Evolutionary conservation across 257 asterid species (phyloP), one percentile per base, ranked within the genome.

Genomic region (Plectranthus barbatus): DNA sequence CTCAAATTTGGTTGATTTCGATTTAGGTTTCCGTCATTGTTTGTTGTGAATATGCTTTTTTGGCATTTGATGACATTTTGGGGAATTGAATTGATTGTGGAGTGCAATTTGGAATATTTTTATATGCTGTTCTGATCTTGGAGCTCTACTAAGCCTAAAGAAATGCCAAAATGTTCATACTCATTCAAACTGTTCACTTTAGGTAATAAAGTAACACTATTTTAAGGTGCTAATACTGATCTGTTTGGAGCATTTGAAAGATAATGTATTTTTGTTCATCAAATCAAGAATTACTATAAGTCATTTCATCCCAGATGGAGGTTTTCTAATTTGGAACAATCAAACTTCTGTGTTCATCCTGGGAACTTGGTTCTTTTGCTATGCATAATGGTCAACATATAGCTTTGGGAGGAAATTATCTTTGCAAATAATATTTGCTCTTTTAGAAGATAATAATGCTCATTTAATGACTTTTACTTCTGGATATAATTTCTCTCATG

Each of bases 81-180:
- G n/a, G 14, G 63, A 72, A 72, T 36, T 58, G 56, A 31, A 65
- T 56, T 13, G 64, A 44, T 59, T 66, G 39, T 65, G 50, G 42
- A 36, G 1, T 21, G 63, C 36, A 49, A 34, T 20, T 44, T 24
- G 39, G 18, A 46, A 48, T 46, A 13, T 42, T 20, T 50, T 24
- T 50, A 24, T 41, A 11, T 58, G 64, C 6, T 50, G 23, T n/a
- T 52, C 23, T 53, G 48, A 26, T 26, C 31, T 26, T 26, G 45
- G 46, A 46, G n/a, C 37, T 29, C 0, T 19, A 50, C 40, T 20
- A 61, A 44, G 31, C 62, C 19, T 18, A 60, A 26, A n/a, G 20
- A 61, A 52, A 23, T 40, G 15, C 21, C n/a, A 51, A 13, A 29
- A 60, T 47, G 1, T 17, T 23, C 37, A 4, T 6, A 31, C 5